phyloP scores from a whole-genome alignment of 129 eudicot genomes.

The Deinandra increscens region DNA sequence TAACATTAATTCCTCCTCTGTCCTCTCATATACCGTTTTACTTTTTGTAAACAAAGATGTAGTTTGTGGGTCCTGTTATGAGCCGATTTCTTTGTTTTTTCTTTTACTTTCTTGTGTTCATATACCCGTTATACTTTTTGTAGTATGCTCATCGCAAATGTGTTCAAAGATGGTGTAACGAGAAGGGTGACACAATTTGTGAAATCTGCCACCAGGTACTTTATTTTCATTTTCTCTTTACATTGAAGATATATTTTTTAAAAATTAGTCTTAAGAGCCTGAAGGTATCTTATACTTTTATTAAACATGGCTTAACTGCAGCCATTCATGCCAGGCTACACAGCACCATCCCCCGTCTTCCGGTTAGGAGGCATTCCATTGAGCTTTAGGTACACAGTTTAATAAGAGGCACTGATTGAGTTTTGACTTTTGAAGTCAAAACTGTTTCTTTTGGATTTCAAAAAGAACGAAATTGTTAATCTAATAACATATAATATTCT shows the following conservation, averaged over 20 bases:
- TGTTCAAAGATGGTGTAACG: slow-evolving; percentile 95
- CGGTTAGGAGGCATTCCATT: slow-evolving; percentile 66
- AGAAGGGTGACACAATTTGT: slow-evolving; percentile 88
- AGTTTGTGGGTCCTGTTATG: background rate
- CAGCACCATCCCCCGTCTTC: slow-evolving; percentile 79
- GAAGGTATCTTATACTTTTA: background rate
- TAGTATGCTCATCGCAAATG: slow-evolving; percentile 99
- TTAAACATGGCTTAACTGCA: slow-evolving; percentile 36
- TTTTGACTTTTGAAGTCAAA: slow-evolving; percentile 22
- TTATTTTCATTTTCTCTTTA: background rate
- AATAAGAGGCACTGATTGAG: background rate
- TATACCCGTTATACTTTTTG: slow-evolving; percentile 35
- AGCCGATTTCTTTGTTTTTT: background rate
- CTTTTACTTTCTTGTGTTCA: slow-evolving; percentile 14
- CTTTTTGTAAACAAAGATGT: background rate
- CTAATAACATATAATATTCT: background rate
- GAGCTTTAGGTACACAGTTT: slow-evolving; percentile 63
- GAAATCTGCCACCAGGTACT: slow-evolving; percentile 95
- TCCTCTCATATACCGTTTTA: background rate
- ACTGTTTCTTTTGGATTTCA: background rate
- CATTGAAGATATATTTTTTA: background rate
- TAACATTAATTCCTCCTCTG: background rate
- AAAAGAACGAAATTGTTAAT: background rate
- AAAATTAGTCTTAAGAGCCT: slow-evolving; percentile 9
- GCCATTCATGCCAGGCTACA: slow-evolving; percentile 86